A percentile compares a stretch with the other conserved stretches of the same genome.
Conservation (phyloP, 768 basidiomycete genomes). For the Boletus fagicola region DNA sequence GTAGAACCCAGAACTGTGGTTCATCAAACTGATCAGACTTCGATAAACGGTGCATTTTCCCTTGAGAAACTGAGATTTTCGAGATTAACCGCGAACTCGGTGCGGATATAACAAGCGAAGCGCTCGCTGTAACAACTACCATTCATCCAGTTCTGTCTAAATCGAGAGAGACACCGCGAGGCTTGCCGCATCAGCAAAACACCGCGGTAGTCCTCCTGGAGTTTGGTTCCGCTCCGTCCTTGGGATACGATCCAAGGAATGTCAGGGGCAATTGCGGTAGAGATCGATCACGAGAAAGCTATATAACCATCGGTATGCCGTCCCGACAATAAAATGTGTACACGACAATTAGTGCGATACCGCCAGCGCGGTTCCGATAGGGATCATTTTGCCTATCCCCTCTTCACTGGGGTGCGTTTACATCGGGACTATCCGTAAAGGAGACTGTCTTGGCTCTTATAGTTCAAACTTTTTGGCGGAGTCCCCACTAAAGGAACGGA, state of each 20-base stretch:
- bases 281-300: slow-evolving; percentile 4
- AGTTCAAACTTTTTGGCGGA: slow-evolving; percentile 35
- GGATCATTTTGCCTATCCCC: slow-evolving; percentile 23
- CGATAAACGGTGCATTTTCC: slow-evolving; percentile 19
- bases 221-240: slow-evolving; percentile 16
- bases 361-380: slow-evolving; percentile 8
- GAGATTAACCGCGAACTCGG: slow-evolving; percentile 24
- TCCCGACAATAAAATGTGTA: slow-evolving; percentile 20
- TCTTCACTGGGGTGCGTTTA: slow-evolving; percentile 18
- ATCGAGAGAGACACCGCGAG: slow-evolving; percentile 3
- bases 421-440: slow-evolving; percentile 23
- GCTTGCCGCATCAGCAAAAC: slow-evolving; percentile 4
- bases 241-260: background rate
- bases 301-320: slow-evolving; percentile 23
- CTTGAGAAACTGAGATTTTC: slow-evolving; percentile 21
- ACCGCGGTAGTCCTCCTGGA: slow-evolving; percentile 1
- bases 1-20: slow-evolving; percentile 12
- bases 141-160: background rate
- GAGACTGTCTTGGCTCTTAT: slow-evolving; percentile 35
- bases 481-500: slow-evolving; percentile 20
- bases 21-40: slow-evolving; percentile 25
- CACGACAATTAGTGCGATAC: slow-evolving; percentile 12
- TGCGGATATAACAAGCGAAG: slow-evolving; percentile 10
- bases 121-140: background rate
- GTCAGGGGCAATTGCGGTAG: slow-evolving; percentile 5